Percentiles rank a stretch among this genome's conserved stretches.
phyloP scores from a whole-genome alignment of 148 eudicot species.

The Pouteria glomerata region DNA sequence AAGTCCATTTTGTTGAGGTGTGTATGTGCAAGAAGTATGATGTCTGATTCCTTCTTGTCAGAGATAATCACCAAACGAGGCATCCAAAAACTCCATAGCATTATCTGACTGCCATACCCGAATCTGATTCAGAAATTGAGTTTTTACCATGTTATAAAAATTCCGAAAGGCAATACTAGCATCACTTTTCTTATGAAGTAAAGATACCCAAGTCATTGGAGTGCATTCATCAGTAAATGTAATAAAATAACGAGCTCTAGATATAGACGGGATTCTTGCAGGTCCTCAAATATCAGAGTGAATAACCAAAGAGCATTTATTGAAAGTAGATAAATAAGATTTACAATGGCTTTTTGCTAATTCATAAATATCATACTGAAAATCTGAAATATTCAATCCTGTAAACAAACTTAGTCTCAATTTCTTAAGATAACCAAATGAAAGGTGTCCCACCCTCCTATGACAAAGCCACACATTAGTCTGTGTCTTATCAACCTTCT shows the following conservation, averaged over 20 bases:
- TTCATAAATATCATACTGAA: background rate
- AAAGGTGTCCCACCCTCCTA: background rate
- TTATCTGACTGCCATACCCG: too few relatives aligned
- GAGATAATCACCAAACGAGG: too few relatives aligned
- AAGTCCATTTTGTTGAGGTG: too few relatives aligned
- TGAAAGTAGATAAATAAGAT: slow-evolving; percentile 8
- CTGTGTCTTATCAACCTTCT: background rate
- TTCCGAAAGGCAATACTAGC: background rate
- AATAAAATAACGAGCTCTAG: slow-evolving; percentile 8
- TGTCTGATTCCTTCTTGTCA: too few relatives aligned
- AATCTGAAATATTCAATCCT: background rate
- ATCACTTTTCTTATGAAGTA: background rate
- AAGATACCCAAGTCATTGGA: slow-evolving; percentile 12
- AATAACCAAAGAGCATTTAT: slow-evolving; percentile 6
- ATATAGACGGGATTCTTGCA: background rate
- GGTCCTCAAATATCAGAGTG: slow-evolving; percentile 21
- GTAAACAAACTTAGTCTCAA: background rate
- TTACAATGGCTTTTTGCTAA: slow-evolving; percentile 15
- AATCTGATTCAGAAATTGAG: too few relatives aligned
- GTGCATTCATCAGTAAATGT: slow-evolving; percentile 20
- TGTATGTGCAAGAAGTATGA: too few relatives aligned
- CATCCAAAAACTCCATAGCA: too few relatives aligned
- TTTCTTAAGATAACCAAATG: slow-evolving; percentile 17
- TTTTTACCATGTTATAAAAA: background rate
- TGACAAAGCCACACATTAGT: slow-evolving; percentile 11